Evolutionary conservation across 2,329 filamentous ascomycete species (phyloP).

Genomic region (Exophiala oligosperma): DNA sequence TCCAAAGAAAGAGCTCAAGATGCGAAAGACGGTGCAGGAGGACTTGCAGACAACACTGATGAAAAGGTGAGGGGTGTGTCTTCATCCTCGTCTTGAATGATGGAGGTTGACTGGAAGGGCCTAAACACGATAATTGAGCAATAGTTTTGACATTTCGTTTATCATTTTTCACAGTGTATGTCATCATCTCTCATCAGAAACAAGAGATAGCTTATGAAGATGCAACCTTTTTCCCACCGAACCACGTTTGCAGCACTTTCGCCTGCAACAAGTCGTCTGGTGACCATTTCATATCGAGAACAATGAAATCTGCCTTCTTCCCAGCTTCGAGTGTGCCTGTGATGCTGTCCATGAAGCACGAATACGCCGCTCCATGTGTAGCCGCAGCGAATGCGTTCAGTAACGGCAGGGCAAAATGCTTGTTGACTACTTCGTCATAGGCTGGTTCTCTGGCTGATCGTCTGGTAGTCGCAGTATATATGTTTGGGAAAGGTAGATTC

Average conservation of each 20-base stretch:
- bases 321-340: slow-evolving; percentile 43
- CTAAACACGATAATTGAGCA: background rate
- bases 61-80: slow-evolving; percentile 20
- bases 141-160: no score
- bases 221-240: slow-evolving; percentile 40
- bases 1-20: slow-evolving; percentile 10
- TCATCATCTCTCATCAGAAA: background rate
- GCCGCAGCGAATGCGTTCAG: slow-evolving; percentile 46
- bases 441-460: slow-evolving; percentile 45
- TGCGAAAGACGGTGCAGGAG: slow-evolving; percentile 3
- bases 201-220: slow-evolving; percentile 6
- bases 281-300: slow-evolving; percentile 41
- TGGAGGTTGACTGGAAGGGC: no score
- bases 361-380: slow-evolving; percentile 48
- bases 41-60: slow-evolving; percentile 11
- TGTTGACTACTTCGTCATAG: slow-evolving; percentile 42
- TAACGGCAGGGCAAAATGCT: slow-evolving; percentile 44
- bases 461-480: slow-evolving; percentile 52
- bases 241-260: slow-evolving; percentile 47
- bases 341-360: slow-evolving; percentile 41
- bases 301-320: slow-evolving; percentile 46
- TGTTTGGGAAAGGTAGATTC: slow-evolving; percentile 46
- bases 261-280: slow-evolving; percentile 43
- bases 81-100: slow-evolving; percentile 16
- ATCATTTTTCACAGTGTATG: background rate